These are phyloP conservation scores for Pseudohalonectria lignicola DNA, from an alignment of 2,329 filamentous ascomycete species.

Conservation along the genomic window DNA sequence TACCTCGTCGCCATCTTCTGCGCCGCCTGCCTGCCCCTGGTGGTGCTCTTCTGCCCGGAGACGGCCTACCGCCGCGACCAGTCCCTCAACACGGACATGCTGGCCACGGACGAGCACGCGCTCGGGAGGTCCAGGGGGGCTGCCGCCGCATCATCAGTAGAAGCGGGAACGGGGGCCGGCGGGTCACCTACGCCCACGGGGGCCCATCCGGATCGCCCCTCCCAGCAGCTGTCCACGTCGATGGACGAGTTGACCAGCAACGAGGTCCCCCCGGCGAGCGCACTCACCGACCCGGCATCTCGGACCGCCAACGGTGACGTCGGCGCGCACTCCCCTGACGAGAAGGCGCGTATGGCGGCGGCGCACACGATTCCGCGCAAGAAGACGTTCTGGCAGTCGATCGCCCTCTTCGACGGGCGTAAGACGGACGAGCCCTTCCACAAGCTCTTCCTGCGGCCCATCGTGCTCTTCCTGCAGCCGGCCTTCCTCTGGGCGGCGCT, in stretches of 20 bases:
- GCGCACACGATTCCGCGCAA: slow-evolving; percentile 22
- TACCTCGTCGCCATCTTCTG: slow-evolving; percentile 81
- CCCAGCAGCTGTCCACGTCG: background rate
- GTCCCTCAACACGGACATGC: slow-evolving; percentile 59
- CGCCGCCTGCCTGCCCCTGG: slow-evolving; percentile 54
- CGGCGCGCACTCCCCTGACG: slow-evolving; percentile 7
- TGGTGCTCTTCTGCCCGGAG: slow-evolving; percentile 76
- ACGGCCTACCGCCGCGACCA: slow-evolving; percentile 63
- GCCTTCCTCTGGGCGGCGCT: slow-evolving; percentile 71
- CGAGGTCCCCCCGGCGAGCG: background rate
- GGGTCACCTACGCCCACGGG: background rate
- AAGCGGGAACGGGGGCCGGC: background rate
- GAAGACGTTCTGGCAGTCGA: slow-evolving; percentile 48
- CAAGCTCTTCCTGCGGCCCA: slow-evolving; percentile 57
- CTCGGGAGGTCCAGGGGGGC: background rate
- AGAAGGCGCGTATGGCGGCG: slow-evolving; percentile 3
- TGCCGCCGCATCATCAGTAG: too few relatives aligned
- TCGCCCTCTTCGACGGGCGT: slow-evolving; percentile 68
- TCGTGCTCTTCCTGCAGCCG: slow-evolving; percentile 75
- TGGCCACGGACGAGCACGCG: slow-evolving; percentile 21
- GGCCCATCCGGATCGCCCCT: background rate
- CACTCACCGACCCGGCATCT: background rate
- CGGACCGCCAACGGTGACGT: background rate
- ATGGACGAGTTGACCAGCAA: background rate
- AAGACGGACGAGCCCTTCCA: slow-evolving; percentile 68